A percentile compares a stretch with the other conserved stretches of the same genome.
Evolutionary conservation across 345 rosid species (phyloP).

Genomic region (Turritis glabra): DNA sequence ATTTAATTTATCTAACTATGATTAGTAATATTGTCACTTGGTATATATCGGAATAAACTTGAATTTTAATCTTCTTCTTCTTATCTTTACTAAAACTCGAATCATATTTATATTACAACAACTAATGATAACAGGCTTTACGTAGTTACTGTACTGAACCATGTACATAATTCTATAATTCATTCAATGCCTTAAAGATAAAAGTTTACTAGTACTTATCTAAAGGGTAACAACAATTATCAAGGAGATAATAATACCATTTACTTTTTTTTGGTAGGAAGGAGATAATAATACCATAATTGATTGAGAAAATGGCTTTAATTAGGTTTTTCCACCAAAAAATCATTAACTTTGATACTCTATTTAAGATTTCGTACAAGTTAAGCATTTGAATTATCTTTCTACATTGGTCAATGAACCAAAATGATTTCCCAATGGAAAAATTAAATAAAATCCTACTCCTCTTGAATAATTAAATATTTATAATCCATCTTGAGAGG

Average conservation of each 20-base stretch:
- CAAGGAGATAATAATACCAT: constrained; percentile 11
- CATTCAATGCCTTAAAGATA: constrained; percentile 8
- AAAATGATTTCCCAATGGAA: background rate
- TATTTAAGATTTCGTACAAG: constrained; percentile 9
- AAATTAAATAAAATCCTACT: background rate
- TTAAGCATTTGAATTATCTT: constrained; percentile 28
- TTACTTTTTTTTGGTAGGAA: too few species aligned
- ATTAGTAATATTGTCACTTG: too few species aligned
- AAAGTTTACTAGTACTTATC: constrained; percentile 15
- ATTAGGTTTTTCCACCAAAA: constrained; percentile 26
- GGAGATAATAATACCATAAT: constrained; percentile 10
- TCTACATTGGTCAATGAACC: constrained; percentile 7
- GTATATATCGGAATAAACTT: background rate
- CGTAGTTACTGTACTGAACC: too few species aligned
- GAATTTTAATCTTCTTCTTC: background rate
- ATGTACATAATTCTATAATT: too few species aligned
- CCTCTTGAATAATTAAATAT: background rate
- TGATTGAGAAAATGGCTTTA: constrained; percentile 21
- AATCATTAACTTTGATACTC: constrained; percentile 7
- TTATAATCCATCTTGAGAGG: background rate
- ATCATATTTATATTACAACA: too few species aligned
- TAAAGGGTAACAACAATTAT: constrained; percentile 30
- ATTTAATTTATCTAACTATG: too few species aligned
- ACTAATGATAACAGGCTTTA: too few species aligned
- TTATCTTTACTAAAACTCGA: too few species aligned